A percentile compares a stretch with the other conserved stretches of the same genome.
Conservation (phyloP, 1,139 yeast genomes). For the Candida sp. region DNA sequence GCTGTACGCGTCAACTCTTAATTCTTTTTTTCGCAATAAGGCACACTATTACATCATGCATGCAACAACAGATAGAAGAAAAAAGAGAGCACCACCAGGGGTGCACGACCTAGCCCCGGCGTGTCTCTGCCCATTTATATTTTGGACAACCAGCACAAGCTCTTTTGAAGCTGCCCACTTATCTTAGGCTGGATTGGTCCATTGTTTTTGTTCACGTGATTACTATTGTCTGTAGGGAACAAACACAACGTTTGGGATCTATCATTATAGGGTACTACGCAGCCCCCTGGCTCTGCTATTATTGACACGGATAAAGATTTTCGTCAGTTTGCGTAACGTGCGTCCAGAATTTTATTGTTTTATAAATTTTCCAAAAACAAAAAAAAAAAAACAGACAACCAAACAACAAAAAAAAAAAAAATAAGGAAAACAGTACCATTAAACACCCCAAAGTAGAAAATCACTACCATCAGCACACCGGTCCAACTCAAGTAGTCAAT, state of each 20-base stretch:
- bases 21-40: not conserved
- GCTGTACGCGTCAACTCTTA: not conserved
- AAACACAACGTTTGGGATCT: no score
- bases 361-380: not conserved
- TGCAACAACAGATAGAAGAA: not conserved
- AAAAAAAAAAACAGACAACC: not conserved
- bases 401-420: not conserved
- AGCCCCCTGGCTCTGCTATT: no score
- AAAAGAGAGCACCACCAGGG: not conserved
- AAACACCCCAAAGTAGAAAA: not conserved
- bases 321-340: not conserved
- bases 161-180: no score
- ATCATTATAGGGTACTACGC: no score
- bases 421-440: not conserved
- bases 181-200: no score
- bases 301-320: no score
- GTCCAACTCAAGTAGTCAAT: not conserved
- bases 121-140: no score
- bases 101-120: no score
- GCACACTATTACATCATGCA: not conserved
- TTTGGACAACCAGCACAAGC: no score
- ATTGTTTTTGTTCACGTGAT: no score
- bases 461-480: no score
- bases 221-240: no score
- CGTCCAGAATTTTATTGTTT: not conserved